Conservation (phyloP, 495 filamentous ascomycete species). For the Talaromyces proteolyticus region DNA sequence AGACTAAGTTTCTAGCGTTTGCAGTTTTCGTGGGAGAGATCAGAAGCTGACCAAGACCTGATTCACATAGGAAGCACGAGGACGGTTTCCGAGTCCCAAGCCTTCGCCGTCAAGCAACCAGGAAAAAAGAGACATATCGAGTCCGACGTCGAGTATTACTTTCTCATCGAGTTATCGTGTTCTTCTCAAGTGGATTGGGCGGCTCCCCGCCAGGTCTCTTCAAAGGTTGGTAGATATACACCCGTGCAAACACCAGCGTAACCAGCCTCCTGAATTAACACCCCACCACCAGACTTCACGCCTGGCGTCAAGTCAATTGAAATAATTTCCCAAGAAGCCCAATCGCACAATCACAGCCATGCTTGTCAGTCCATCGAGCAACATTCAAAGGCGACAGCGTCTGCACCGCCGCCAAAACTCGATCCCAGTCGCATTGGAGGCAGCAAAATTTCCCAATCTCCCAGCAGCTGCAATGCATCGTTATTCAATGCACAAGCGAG, state of each 20-base stretch:
- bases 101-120: constrained; percentile 1
- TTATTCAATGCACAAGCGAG: constrained; percentile 59
- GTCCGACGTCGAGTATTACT: too few species aligned
- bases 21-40: constrained; percentile 1
- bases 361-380: constrained; percentile 67
- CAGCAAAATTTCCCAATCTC: constrained; percentile 56
- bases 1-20: constrained; percentile 11
- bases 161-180: neutral
- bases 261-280: neutral
- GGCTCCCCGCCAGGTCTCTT: neutral
- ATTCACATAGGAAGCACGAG: constrained; percentile 8
- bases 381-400: constrained; percentile 62
- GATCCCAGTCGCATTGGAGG: constrained; percentile 70
- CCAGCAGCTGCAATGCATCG: constrained; percentile 48
- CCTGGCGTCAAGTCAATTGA: too few species aligned
- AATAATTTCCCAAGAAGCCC: neutral
- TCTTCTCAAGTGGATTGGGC: neutral
- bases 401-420: constrained; percentile 86
- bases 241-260: neutral
- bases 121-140: constrained; percentile 1
- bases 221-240: neutral
- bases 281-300: too few species aligned
- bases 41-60: constrained; percentile 6
- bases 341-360: constrained; percentile 41
- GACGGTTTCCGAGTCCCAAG: constrained; percentile 5